These are phyloP conservation scores for Corinectria fuckeliana DNA, from an alignment of 2,329 filamentous ascomycete species.

Conservation along the genomic window DNA sequence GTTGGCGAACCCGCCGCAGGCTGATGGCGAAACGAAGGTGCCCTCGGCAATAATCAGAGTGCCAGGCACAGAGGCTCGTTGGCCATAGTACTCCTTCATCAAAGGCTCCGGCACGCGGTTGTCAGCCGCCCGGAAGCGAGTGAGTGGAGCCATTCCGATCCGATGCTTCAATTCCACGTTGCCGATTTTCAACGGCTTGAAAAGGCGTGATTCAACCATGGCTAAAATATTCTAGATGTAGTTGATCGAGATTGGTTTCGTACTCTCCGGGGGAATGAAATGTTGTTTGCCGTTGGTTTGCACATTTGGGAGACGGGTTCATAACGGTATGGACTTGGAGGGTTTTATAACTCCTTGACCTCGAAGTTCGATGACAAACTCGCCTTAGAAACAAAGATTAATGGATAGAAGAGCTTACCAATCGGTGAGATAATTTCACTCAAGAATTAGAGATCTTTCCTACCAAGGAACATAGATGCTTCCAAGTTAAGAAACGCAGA, in stretches of 20 bases:
- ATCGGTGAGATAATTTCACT: background rate
- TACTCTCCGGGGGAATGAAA: background rate
- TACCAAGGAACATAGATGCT: background rate
- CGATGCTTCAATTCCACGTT: constrained; percentile 49
- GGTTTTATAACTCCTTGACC: background rate
- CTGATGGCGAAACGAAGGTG: constrained; percentile 48
- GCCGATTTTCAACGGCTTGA: constrained; percentile 52
- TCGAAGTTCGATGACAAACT: background rate
- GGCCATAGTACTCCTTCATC: constrained; percentile 55
- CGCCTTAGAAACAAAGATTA: background rate
- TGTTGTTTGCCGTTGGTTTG: background rate
- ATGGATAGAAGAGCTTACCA: background rate
- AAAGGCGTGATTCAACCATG: constrained; percentile 43
- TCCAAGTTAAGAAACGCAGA: background rate
- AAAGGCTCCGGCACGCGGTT: constrained; percentile 34
- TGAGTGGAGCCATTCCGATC: constrained; percentile 63
- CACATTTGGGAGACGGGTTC: background rate
- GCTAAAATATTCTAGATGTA: background rate
- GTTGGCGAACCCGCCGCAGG: constrained; percentile 45
- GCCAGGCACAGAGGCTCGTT: constrained; percentile 51
- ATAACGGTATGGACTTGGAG: background rate
- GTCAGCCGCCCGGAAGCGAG: constrained; percentile 55
- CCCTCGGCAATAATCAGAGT: constrained; percentile 53
- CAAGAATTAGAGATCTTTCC: background rate
- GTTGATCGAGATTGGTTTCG: background rate